Conservation (phyloP, 371 early-diverging fungal species). For the Circinella umbellata region DNA sequence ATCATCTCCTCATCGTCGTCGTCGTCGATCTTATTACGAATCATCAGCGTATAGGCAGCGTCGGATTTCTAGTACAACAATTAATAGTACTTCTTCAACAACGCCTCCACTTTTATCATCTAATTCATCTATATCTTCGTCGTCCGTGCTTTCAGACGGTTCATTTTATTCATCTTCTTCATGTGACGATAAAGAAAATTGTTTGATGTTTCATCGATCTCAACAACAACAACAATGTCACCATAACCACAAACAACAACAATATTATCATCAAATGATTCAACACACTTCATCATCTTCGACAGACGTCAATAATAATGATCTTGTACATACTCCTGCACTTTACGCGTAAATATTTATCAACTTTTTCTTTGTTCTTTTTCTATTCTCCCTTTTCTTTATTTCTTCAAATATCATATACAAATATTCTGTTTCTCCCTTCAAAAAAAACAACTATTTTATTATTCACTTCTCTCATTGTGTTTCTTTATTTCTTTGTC, state of each 20-base stretch:
- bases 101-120: background rate
- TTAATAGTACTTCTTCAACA: background rate
- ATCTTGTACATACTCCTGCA: conserved; percentile 1
- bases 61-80: background rate
- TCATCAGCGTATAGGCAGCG: background rate
- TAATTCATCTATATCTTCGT: conserved; percentile 4
- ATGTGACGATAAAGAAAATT: conserved; percentile 1
- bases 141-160: background rate
- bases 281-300: background rate
- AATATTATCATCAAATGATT: background rate
- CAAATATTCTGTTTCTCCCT: background rate
- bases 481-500: background rate
- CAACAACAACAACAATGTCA: background rate
- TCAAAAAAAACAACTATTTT: background rate
- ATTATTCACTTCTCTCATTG: background rate
- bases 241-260: background rate
- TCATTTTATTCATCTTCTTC: conserved; percentile 1
- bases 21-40: background rate
- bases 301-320: background rate
- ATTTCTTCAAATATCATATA: background rate
- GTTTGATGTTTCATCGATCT: background rate
- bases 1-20: conserved; percentile 1
- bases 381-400: background rate
- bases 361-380: background rate
- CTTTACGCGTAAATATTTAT: conserved; percentile 6